Evolutionary conservation across 225 moss, liverwort and hornwort species (phyloP), one percentile per base, ranked within the genome.

Genomic region (Anthoceros angustus): DNA sequence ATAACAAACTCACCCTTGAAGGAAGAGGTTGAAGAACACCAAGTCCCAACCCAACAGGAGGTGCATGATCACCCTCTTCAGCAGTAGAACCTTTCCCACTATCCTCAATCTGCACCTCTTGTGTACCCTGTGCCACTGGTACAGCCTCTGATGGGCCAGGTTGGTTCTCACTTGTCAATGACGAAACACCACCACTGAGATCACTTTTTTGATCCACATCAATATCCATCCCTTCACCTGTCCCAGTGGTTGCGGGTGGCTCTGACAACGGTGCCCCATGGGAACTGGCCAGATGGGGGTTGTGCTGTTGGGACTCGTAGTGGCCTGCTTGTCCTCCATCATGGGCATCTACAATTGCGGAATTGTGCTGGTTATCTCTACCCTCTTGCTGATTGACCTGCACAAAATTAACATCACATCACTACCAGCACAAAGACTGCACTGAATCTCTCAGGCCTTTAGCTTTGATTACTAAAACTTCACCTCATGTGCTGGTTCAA

Each of bases 21-120:
- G 88, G 74, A 65, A 83, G 86, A 73, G 91, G 87, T 75, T 87
- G 87, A 65, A 98, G 86, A 50, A 82, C 87, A 49, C 92, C 92
- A 74, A 89, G 84, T 67, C 92, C 95, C 68, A 95, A 79, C 68
- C 98, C 98, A 76, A 83, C 75, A 20, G 89, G 89, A 72, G 81
- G 68, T 69, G 70, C 74, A n/a, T 69, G 62, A 66, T 60, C 39
- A 46, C 25, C 69, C 61, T 63, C 74, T 71, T 70, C 78, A 72
- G 68, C 75, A 69, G 12, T 62, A n/a, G 70, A 71, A 62, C 72
- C 69, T 40, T 66, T 76, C 67, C 68, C 79, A 38, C 18, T 67
- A 67, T 71, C 76, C 75, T 71, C 73, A 71, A 74, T 69, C 20
- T 71, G 71, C 26, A 42, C 74, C 61, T 42, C 77, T 55, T 77